These are phyloP conservation scores for Apiospora malaysiana DNA, from an alignment of 2,329 filamentous ascomycete genomes.

Conservation along the genomic window DNA sequence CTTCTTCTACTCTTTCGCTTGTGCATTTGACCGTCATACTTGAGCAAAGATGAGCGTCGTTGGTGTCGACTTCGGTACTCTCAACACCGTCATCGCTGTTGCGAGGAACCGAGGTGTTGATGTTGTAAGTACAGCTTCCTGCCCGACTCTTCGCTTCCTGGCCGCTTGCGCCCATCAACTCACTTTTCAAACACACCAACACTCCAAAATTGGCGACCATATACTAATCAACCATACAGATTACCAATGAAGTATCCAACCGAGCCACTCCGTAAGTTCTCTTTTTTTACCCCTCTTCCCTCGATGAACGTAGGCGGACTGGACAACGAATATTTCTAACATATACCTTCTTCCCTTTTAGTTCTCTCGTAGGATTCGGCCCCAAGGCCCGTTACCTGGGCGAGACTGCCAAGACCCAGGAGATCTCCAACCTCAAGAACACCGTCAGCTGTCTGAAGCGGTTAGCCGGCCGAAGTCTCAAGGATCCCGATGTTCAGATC, in stretches of 20 bases:
- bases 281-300: conserved; percentile 16
- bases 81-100: conserved; percentile 97
- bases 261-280: conserved; percentile 89
- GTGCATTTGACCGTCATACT: conserved; percentile 24
- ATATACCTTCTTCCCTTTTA: conserved; percentile 43
- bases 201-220: background rate
- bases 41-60: conserved; percentile 26
- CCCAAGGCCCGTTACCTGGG: conserved; percentile 93
- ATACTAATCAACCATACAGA: conserved; percentile 56
- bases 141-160: conserved; percentile 19
- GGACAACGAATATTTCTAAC: conserved; percentile 32
- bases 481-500: conserved; percentile 89
- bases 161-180: conserved; percentile 26
- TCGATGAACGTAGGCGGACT: conserved; percentile 18
- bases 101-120: conserved; percentile 98
- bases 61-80: conserved; percentile 94
- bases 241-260: conserved; percentile 99
- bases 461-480: conserved; percentile 83
- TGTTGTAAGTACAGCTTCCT: conserved; percentile 73
- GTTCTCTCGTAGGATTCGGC: conserved; percentile 93
- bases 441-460: conserved; percentile 93
- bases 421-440: conserved; percentile 99
- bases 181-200: background rate
- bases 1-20: conserved; percentile 20
- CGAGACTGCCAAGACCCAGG: conserved; percentile 96